Conservation (phyloP, 1,284 basidiomycete species). For the Phlebopus sp. region DNA sequence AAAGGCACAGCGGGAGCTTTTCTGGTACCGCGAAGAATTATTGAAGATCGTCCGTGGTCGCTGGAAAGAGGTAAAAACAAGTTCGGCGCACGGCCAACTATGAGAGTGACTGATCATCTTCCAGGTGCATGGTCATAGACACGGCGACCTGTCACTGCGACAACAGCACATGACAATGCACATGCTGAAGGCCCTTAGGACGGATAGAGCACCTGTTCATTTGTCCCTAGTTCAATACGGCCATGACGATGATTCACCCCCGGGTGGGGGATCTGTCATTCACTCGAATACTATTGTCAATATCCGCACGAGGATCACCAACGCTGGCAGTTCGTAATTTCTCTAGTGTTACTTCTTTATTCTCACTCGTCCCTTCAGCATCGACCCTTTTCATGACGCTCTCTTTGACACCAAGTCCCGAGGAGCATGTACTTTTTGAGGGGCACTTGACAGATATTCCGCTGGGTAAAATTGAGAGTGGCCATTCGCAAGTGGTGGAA, state of each 20-base stretch:
- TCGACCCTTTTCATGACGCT: slow-evolving; percentile 50
- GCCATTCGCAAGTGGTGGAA: slow-evolving; percentile 51
- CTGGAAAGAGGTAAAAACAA: slow-evolving; percentile 77
- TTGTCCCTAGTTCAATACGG: slow-evolving; percentile 47
- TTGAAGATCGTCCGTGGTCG: slow-evolving; percentile 63
- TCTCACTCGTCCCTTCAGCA: slow-evolving; percentile 36
- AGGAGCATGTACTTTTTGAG: slow-evolving; percentile 68
- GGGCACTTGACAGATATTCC: slow-evolving; percentile 60
- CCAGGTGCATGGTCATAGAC: slow-evolving; percentile 73
- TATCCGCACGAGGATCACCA: slow-evolving; percentile 54
- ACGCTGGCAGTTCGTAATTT: slow-evolving; percentile 49
- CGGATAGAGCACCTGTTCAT: slow-evolving; percentile 59
- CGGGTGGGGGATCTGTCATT: slow-evolving; percentile 44
- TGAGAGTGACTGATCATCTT: slow-evolving; percentile 6
- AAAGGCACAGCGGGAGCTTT: slow-evolving; percentile 68
- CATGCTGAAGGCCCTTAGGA: slow-evolving; percentile 73
- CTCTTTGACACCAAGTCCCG: slow-evolving; percentile 53
- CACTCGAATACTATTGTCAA: slow-evolving; percentile 58
- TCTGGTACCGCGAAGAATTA: slow-evolving; percentile 92
- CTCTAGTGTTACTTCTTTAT: background rate
- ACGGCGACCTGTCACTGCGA: slow-evolving; percentile 73
- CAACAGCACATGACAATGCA: slow-evolving; percentile 70
- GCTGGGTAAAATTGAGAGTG: slow-evolving; percentile 53
- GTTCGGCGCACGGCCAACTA: background rate
- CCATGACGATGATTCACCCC: slow-evolving; percentile 24